Percentiles rank a stretch among this genome's conserved stretches.
phyloP scores from a whole-genome alignment of 2,329 filamentous ascomycete species.

The Fusarium sp. region DNA sequence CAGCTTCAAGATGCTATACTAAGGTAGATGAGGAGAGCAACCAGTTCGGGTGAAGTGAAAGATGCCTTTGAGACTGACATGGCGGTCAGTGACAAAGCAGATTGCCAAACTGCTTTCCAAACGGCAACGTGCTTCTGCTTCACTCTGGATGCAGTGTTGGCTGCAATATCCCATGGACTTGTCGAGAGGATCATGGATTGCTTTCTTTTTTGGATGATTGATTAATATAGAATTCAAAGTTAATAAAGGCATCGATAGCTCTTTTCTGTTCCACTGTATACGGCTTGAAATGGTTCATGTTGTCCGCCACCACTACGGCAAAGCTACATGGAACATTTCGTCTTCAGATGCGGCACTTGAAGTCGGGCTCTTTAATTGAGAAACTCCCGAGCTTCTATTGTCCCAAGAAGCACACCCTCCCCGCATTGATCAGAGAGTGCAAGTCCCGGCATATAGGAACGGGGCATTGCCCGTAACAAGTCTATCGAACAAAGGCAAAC shows the following conservation, averaged over 20 bases:
- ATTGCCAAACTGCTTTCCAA: background rate
- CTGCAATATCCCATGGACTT: conserved; percentile 6
- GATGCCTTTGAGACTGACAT: background rate
- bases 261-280: background rate
- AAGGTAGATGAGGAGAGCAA: background rate
- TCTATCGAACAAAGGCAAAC: background rate
- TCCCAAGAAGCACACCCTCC: background rate
- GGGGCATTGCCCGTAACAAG: background rate
- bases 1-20: background rate
- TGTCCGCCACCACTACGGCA: background rate
- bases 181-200: background rate
- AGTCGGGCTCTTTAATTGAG: background rate
- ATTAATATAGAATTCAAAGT: background rate
- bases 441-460: background rate
- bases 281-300: background rate
- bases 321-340: background rate
- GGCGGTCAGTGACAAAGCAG: background rate
- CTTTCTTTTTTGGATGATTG: background rate
- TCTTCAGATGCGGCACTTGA: background rate
- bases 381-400: background rate
- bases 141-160: conserved; percentile 3
- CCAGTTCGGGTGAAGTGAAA: background rate
- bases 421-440: background rate
- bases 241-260: background rate
- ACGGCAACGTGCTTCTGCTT: conserved; percentile 7